Conservation (phyloP, 2,329 filamentous ascomycete genomes). For the Nannizziopsis barbatae region DNA sequence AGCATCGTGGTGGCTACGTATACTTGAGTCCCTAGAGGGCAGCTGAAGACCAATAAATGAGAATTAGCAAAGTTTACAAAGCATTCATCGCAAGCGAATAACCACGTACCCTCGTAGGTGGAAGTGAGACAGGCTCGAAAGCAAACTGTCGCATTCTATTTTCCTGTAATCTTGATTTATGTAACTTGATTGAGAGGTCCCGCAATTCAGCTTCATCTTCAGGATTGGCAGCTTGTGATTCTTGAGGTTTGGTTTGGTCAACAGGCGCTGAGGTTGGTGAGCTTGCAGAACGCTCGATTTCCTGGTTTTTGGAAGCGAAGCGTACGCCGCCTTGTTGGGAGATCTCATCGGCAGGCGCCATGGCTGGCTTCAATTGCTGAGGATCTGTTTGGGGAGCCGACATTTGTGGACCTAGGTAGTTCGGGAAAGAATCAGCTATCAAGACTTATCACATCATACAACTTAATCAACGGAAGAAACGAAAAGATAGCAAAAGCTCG, state of each 20-base stretch:
- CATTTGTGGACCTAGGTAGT: not conserved
- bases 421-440: not conserved
- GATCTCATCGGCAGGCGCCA: slow-evolving; percentile 6
- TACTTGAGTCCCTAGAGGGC: slow-evolving; percentile 48
- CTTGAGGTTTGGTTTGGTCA: slow-evolving; percentile 15
- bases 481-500: not conserved
- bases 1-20: slow-evolving; percentile 45
- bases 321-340: slow-evolving; percentile 41
- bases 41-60: slow-evolving; percentile 22
- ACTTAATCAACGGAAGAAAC: not conserved
- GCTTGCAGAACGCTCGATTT: slow-evolving; percentile 48
- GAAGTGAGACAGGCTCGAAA: slow-evolving; percentile 83
- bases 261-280: slow-evolving; percentile 21
- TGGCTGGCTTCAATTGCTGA: slow-evolving; percentile 3
- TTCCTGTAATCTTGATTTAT: slow-evolving; percentile 66
- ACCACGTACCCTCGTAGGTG: slow-evolving; percentile 39
- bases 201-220: slow-evolving; percentile 54
- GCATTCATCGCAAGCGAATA: not conserved
- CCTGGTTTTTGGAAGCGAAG: slow-evolving; percentile 59
- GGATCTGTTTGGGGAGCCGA: not conserved
- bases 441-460: not conserved
- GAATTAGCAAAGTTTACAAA: not conserved
- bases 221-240: not conserved
- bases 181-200: slow-evolving; percentile 60
- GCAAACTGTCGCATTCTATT: slow-evolving; percentile 73